Conservation (phyloP, 208 protist species). For the Paratrypanosoma confusum region DNA sequence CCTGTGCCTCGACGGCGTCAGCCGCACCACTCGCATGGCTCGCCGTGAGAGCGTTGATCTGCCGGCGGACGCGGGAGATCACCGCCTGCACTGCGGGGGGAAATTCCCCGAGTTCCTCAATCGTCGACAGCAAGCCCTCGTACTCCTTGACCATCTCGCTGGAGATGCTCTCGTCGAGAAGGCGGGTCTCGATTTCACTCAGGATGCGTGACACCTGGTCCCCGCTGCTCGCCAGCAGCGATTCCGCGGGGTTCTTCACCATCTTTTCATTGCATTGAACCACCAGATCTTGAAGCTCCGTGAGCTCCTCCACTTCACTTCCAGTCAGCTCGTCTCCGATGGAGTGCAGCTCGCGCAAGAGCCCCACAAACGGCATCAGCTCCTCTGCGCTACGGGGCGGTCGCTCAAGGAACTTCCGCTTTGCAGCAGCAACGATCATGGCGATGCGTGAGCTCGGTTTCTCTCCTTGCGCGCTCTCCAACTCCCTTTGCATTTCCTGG, state of each 20-base stretch:
- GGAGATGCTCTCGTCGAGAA: no score
- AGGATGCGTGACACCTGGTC: no score
- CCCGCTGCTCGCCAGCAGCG: no score
- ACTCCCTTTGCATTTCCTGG: constrained; percentile 12
- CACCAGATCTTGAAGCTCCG: constrained; percentile 22
- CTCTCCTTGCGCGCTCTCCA: no score
- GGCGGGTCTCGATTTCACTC: no score
- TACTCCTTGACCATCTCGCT: no score
- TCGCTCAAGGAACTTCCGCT: constrained; percentile 3
- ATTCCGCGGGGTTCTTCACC: no score
- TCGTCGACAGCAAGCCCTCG: no score
- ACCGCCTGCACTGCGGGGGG: background rate
- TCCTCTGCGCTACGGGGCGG: constrained; percentile 18
- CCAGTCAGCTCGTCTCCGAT: constrained; percentile 16
- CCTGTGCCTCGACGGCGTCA: constrained; percentile 14
- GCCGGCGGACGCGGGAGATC: background rate
- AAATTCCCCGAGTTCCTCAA: no score
- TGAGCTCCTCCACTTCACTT: constrained; percentile 22
- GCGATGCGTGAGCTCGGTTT: background rate
- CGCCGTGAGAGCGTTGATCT: background rate
- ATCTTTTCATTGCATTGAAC: background rate
- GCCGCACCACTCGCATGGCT: background rate
- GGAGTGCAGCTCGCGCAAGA: constrained; percentile 21
- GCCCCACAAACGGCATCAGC: constrained; percentile 24
- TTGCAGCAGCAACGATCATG: constrained; percentile 1